Evolutionary conservation across 768 basidiomycete species (phyloP), one percentile per base, ranked within the genome.

Genomic region (Auricularia sp.): DNA sequence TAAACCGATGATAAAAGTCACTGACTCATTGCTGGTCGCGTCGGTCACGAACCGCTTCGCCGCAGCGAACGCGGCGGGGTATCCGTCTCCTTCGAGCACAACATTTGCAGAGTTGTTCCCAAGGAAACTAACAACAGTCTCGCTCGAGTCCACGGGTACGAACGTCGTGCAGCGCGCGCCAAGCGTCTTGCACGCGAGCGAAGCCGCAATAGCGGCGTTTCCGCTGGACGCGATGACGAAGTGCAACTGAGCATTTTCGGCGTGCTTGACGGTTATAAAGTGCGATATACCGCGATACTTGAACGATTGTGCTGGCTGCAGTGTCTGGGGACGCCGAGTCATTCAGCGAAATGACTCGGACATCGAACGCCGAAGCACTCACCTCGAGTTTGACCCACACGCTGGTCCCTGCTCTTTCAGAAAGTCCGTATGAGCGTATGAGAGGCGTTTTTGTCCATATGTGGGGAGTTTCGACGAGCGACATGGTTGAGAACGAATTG

Each of bases 381-480:
- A 87, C 88, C 78, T 91, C 89, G 14, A 90, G 80, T 69, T 91
- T 90, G 63, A 90, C 80, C 73, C 86, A 87, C 1, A 82, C 85
- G 35, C 80, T 75, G 33, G 79, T 80, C 21, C 79, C 80, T 14
- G 84, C 69, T 34, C 75, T 73, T 8, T 80, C 73, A 2, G 89
- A 90, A 58, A 89, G 80, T 21, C 79, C 76, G 63, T 72, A 76
- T 21, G 89, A 89, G 69, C 80, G 80, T 13, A 90, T 75, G 14
- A 90, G 78, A 16, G 88, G 88, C 1, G 88, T 90, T 74, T 85
- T 79, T 54, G 75, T 70, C 85, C 86, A 90, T 6, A 85, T 74
- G 18, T 42, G 39, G 13, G 13, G 39, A 14, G 13, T 14, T 8
- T 7, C 13, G 39, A 7, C 13, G 39, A 14, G 39, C 8, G 39